These are phyloP conservation scores for Artemisia annua DNA, from an alignment of 129 eudicot genomes.

Conservation along the genomic window DNA sequence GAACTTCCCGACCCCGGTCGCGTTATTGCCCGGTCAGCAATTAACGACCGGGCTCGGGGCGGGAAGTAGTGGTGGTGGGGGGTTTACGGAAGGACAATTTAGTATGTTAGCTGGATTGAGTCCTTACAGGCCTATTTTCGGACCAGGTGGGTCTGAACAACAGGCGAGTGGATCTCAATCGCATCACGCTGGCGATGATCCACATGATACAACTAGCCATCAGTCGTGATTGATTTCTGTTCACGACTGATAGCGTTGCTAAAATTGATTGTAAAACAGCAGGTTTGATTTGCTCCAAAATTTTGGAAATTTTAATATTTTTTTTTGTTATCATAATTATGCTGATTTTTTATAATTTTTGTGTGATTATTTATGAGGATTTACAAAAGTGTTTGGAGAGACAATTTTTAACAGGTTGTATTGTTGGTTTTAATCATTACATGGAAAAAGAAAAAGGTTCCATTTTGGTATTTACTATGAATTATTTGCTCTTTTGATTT, in stretches of 20 bases:
- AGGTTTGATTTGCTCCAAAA: conserved; percentile 62
- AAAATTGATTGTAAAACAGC: conserved; percentile 60
- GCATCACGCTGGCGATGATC: conserved; percentile 60
- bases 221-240: conserved; percentile 36
- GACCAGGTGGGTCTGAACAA: conserved; percentile 57
- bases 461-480: conserved; percentile 31
- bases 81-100: conserved; percentile 64
- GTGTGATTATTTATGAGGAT: conserved; percentile 51
- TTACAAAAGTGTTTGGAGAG: conserved; percentile 45
- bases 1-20: conserved; percentile 86
- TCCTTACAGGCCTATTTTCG: conserved; percentile 47
- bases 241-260: conserved; percentile 35
- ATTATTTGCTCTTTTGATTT: background rate
- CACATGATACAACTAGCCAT: conserved; percentile 63
- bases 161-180: conserved; percentile 70
- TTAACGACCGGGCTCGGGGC: conserved; percentile 35
- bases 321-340: conserved; percentile 20
- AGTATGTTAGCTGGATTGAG: conserved; percentile 70
- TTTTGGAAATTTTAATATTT: conserved; percentile 31
- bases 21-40: conserved; percentile 67
- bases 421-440: conserved; percentile 36
- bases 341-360: conserved; percentile 20
- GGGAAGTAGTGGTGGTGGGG: conserved; percentile 41
- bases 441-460: conserved; percentile 22
- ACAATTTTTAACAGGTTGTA: conserved; percentile 38